phyloP scores from a whole-genome alignment of 2,329 filamentous ascomycete species.

The Eutypa lata region DNA sequence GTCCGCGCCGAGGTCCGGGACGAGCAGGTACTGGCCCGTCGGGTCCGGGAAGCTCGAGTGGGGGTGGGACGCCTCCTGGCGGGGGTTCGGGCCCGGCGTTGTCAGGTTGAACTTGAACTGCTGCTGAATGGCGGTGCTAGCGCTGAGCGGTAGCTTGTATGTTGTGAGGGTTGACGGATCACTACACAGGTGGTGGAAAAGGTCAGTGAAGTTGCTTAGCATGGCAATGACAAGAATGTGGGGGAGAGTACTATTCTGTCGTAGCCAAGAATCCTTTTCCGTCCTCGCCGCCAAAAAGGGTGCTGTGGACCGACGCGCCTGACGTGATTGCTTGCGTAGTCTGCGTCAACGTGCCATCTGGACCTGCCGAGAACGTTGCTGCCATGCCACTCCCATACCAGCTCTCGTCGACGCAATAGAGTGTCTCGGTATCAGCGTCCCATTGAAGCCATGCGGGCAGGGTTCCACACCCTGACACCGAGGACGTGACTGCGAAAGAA shows the following conservation, averaged over 20 bases:
- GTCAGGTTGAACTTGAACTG: constrained; percentile 39
- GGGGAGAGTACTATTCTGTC: constrained; percentile 47
- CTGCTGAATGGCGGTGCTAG: constrained; percentile 28
- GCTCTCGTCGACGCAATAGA: constrained; percentile 37
- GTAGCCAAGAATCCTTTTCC: constrained; percentile 39
- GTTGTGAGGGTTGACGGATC: constrained; percentile 41
- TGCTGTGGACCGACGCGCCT: constrained; percentile 39
- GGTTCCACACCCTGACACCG: constrained; percentile 28
- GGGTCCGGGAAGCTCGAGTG: constrained; percentile 50
- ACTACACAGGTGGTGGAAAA: constrained; percentile 24
- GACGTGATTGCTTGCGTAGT: constrained; percentile 28
- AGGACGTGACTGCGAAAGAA: constrained; percentile 25
- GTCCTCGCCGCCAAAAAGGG: constrained; percentile 35
- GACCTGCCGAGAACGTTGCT: constrained; percentile 30
- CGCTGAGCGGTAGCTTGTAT: constrained; percentile 37
- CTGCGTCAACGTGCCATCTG: constrained; percentile 29
- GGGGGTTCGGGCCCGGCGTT: constrained; percentile 39
- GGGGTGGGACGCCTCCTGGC: constrained; percentile 55
- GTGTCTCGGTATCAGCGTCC: constrained; percentile 25
- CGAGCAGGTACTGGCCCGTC: constrained; percentile 45
- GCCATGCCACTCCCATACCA: constrained; percentile 33
- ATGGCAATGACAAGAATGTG: too few species aligned
- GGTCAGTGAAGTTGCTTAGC: constrained; percentile 8
- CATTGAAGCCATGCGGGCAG: constrained; percentile 37
- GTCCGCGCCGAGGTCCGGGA: constrained; percentile 54